Evolutionary conservation across 768 basidiomycete species (phyloP).

Genomic region (Suillus clintonianus): DNA sequence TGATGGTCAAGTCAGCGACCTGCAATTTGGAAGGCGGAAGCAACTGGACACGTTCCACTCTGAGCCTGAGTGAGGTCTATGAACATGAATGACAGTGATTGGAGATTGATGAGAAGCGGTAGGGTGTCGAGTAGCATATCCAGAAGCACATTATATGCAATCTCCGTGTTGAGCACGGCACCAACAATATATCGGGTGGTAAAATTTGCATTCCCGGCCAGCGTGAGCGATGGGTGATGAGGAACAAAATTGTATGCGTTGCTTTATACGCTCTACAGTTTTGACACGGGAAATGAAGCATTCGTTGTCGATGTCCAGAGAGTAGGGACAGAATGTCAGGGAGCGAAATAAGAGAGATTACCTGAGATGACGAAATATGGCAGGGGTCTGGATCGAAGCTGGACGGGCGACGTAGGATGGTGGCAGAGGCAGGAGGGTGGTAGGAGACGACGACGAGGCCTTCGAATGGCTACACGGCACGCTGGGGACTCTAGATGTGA

Average conservation of each 20-base stretch:
- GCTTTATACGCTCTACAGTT: not conserved
- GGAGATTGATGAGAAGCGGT: constrained; percentile 5
- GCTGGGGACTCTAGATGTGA: too few relatives aligned
- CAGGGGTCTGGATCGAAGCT: too few relatives aligned
- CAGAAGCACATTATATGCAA: not conserved
- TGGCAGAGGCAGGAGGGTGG: too few relatives aligned
- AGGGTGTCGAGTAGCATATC: constrained; percentile 5
- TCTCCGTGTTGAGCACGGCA: not conserved
- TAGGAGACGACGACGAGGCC: too few relatives aligned
- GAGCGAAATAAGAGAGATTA: constrained; percentile 9
- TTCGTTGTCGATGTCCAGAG: not conserved
- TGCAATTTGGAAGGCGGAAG: not conserved
- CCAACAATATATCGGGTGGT: constrained; percentile 7
- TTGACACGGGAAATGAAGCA: not conserved
- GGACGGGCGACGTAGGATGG: too few relatives aligned
- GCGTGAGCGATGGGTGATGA: constrained; percentile 4
- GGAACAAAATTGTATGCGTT: constrained; percentile 5
- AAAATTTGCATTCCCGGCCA: constrained; percentile 6
- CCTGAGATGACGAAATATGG: constrained; percentile 4
- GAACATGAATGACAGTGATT: constrained; percentile 5
- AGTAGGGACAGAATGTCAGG: constrained; percentile 9
- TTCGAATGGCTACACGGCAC: too few relatives aligned
- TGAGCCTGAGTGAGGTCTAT: constrained; percentile 3
- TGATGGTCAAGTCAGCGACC: not conserved
- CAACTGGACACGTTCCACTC: not conserved